Base-by-base conservation (phyloP, 345 rosid genomes). In the Gossypium australe region DNA sequence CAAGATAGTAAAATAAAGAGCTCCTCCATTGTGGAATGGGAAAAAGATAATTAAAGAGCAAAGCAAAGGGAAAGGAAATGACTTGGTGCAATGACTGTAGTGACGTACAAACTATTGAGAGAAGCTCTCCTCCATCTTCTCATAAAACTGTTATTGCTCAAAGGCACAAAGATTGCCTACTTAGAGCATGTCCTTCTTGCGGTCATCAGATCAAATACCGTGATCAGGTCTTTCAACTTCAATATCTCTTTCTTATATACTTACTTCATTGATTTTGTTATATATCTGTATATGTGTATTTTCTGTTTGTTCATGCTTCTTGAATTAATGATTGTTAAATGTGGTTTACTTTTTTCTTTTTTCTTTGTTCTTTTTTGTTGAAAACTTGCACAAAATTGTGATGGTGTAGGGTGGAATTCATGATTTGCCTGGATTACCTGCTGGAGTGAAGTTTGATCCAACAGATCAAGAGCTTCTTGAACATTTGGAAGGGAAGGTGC, bases 391-490 rank as follows among this genome's bases (percentile, higher is more conserved):
- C 27, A 7, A 66, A 66, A 25, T 44, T 7, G 16, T 38, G 20
- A 20, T 11, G 9, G 38, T 51, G 12, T 60, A 91, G 93, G 89
- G 86, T 2, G 89, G 93, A 76, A 90, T 95, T 73, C 89, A 90
- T 78, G 94, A 95, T 76, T 84, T 95, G 84, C 98, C 96, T 2
- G 98, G 99, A 72, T 74, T 95, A 56, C 99, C 99, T 10, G 97
- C 98, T 0, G 98, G 98, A 61, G 98, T 94, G 81, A 94, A 91
- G 88, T 94, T 94, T 44, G 99, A 95, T 83, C 99, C 99, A 25
- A 93, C 97, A 2, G 99, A 95, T 86, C 98, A 93, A 79, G 99
- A 95, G 85, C 87, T 95, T 58, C 85, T 95, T 17, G 98, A 91
- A 71, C 99, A 95, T 82, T 84, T 95, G 77, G 99, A 95, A 62